phyloP scores from a whole-genome alignment of 2,329 filamentous ascomycete genomes.

The Diplocarpon rosae region DNA sequence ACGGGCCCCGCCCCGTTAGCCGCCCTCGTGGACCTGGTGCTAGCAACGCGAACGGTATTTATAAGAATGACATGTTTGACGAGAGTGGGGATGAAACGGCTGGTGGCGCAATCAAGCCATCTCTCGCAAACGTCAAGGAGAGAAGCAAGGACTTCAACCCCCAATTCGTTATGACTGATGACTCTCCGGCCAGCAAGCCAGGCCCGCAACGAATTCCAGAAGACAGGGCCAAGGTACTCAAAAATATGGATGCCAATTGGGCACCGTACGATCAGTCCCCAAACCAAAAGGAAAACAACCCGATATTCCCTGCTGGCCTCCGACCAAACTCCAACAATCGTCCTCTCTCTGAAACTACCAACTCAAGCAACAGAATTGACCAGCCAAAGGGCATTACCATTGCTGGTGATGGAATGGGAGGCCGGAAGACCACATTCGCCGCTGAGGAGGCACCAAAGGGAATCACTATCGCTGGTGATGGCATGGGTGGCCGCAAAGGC shows the following conservation, averaged over 20 bases:
- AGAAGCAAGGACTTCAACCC: conserved; percentile 66
- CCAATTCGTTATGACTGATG: conserved; percentile 68
- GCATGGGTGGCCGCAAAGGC: conserved; percentile 29
- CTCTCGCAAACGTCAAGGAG: conserved; percentile 59
- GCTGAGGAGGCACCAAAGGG: conserved; percentile 31
- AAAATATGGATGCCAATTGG: conserved; percentile 62
- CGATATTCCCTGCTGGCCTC: conserved; percentile 15
- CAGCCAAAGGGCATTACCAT: conserved; percentile 19
- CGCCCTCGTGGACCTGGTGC: conserved; percentile 44
- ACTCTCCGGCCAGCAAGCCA: conserved; percentile 40
- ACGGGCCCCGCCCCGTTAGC: conserved; percentile 35
- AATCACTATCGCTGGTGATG: conserved; percentile 37
- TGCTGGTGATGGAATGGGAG: conserved; percentile 40
- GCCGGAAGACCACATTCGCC: conserved; percentile 30
- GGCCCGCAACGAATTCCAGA: conserved; percentile 38
- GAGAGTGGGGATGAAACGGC: conserved; percentile 26
- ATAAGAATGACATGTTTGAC: conserved; percentile 65
- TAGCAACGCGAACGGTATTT: conserved; percentile 61
- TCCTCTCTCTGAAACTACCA: conserved; percentile 23
- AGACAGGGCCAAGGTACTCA: conserved; percentile 57
- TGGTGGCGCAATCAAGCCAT: conserved; percentile 18
- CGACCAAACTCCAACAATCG: conserved; percentile 16
- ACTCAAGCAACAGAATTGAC: conserved; percentile 16
- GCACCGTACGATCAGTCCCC: conserved; percentile 44
- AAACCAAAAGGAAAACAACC: conserved; percentile 33